phyloP scores from a whole-genome alignment of 2,329 filamentous ascomycete genomes.

The Ophiocordyceps sinensis region DNA sequence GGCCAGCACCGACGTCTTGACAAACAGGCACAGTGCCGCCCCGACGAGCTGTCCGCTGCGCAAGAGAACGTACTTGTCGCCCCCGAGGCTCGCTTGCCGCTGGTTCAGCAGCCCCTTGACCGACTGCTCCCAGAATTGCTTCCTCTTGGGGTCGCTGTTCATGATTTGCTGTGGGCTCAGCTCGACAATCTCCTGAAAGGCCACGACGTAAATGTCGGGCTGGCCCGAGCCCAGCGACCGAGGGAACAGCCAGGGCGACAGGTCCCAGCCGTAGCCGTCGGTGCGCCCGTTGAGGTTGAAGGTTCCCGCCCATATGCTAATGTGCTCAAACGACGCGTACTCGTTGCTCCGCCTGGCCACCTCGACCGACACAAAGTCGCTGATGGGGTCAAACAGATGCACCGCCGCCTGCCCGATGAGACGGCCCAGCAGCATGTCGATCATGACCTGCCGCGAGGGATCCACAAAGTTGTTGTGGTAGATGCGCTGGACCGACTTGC shows the following conservation, averaged over 20 bases:
- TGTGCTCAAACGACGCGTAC: constrained; percentile 59
- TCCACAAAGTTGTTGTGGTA: constrained; percentile 98
- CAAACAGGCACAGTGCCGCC: constrained; percentile 82
- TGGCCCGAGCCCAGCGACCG: constrained; percentile 39
- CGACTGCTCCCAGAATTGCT: constrained; percentile 73
- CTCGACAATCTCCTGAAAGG: constrained; percentile 97
- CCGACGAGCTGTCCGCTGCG: constrained; percentile 90
- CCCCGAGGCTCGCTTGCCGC: constrained; percentile 47
- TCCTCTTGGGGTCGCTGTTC: constrained; percentile 84
- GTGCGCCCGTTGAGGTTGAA: constrained; percentile 92
- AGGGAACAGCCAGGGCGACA: constrained; percentile 77
- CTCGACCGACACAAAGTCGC: constrained; percentile 73
- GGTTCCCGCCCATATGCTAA: constrained; percentile 75
- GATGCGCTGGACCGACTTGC: constrained; percentile 84
- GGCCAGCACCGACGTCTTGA: constrained; percentile 60
- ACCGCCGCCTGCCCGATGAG: constrained; percentile 74
- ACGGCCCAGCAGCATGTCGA: constrained; percentile 80
- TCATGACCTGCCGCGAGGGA: constrained; percentile 82
- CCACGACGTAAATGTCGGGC: constrained; percentile 78
- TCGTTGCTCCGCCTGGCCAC: constrained; percentile 53
- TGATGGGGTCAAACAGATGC: constrained; percentile 83
- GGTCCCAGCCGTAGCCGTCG: constrained; percentile 60
- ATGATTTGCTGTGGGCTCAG: constrained; percentile 96
- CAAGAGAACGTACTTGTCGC: constrained; percentile 74
- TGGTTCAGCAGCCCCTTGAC: constrained; percentile 66